Evolutionary conservation across 2,329 filamentous ascomycete species (phyloP), one percentile per base, ranked within the genome.

Genomic region (Phialophora verrucosa): DNA sequence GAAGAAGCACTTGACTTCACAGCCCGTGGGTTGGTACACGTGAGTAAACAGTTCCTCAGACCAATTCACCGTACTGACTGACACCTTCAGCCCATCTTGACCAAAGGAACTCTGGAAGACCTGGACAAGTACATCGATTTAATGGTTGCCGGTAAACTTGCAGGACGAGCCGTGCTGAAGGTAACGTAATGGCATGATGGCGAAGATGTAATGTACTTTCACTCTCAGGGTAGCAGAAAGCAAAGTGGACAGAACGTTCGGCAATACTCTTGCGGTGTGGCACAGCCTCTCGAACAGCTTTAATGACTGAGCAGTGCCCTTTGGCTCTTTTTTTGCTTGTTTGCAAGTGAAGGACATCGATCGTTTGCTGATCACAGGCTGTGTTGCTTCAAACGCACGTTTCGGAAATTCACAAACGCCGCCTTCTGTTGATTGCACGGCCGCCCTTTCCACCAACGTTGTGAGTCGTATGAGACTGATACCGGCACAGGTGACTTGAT

Each of bases 1-100:
- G 79, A 82, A 62, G 79, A 82, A 72, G 78, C 78, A 32, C 71
- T 81, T n/a, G 79, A 81, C 49, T 80, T 82, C 64, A 81, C 78
- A 10, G 78, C 79, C 12, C 72, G 80, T 38, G 80, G 76, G 17
- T 71, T 81, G 4, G 80, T 82, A 5, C 70, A 69, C 60, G 71
- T 72, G 60, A 70, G 71, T 66, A 14, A 20, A 56, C 32, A 27
- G 23, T 44, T 32, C 42, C 31, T 44, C 25, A 49, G 7, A 27
- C 23, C 49, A n/a, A 12, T 14, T 42, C 20, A 6, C 47, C 23
- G 25, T 62, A 29, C 49, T 64, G 54, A 59, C 42, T 58, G 20
- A n/a, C 17, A 8, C 42, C 8, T 63, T 12, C 75, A 71, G 69
- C 71, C 70, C 10, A 72, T 72, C 54, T 54, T 72, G 59, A 69